These are phyloP conservation scores for Botrytis galanthina DNA, from an alignment of 2,329 filamentous ascomycete genomes.

Conservation along the genomic window DNA sequence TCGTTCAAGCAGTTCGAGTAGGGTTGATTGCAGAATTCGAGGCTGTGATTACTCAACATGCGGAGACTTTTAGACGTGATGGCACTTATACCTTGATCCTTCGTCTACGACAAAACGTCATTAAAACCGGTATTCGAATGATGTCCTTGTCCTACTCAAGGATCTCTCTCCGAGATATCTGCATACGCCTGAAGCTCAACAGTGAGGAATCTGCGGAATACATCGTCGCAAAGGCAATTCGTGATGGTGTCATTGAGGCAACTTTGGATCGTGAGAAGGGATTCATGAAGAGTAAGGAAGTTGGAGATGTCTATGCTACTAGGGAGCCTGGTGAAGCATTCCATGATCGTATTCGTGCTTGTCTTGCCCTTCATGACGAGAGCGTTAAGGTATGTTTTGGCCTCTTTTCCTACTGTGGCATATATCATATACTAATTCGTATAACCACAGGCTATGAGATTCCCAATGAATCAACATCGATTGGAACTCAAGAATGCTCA, in stretches of 20 bases:
- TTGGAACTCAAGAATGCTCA: slow-evolving; percentile 97
- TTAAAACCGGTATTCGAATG: slow-evolving; percentile 99
- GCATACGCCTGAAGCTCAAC: slow-evolving; percentile 87
- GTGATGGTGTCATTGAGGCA: slow-evolving; percentile 95
- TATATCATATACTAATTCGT: slow-evolving; percentile 10
- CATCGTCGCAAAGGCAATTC: slow-evolving; percentile 97
- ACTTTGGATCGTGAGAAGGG: slow-evolving; percentile 90
- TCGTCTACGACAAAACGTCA: slow-evolving; percentile 94
- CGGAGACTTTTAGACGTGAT: slow-evolving; percentile 84
- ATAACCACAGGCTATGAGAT: slow-evolving; percentile 78
- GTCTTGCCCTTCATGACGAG: slow-evolving; percentile 89
- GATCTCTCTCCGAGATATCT: slow-evolving; percentile 95
- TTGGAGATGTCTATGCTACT: slow-evolving; percentile 94
- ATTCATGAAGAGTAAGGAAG: slow-evolving; percentile 98
- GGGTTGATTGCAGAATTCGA: slow-evolving; percentile 94
- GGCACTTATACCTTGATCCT: slow-evolving; percentile 94
- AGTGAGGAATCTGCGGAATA: slow-evolving; percentile 98
- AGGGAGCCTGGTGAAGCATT: slow-evolving; percentile 95
- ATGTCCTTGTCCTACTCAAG: slow-evolving; percentile 97
- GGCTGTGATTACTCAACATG: slow-evolving; percentile 77
- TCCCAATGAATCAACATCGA: slow-evolving; percentile 98
- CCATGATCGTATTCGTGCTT: slow-evolving; percentile 92
- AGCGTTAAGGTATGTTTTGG: slow-evolving; percentile 78
- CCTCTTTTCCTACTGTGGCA: neutral
- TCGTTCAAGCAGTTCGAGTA: slow-evolving; percentile 94